Evolutionary conservation across 768 basidiomycete species (phyloP).

Genomic region (Paxillus rubicundulus): DNA sequence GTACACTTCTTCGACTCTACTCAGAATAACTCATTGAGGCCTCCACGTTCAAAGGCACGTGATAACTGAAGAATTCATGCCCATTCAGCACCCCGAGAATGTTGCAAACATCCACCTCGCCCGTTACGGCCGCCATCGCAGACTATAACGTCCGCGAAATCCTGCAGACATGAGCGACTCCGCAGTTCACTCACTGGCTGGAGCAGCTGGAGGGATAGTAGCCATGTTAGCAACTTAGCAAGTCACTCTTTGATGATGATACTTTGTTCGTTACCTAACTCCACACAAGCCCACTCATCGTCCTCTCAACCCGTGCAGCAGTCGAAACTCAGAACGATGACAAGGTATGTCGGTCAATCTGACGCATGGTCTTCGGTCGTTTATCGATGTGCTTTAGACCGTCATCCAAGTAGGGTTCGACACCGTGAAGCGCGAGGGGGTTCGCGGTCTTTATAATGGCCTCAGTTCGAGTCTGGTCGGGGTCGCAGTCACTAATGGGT

Average conservation of each 20-base stretch:
- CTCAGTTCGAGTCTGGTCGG: constrained; percentile 82
- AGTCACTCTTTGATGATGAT: constrained; percentile 23
- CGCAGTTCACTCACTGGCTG: constrained; percentile 81
- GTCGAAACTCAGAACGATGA: constrained; percentile 79
- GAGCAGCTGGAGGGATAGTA: constrained; percentile 84
- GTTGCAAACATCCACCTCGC: background rate
- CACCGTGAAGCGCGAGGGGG: constrained; percentile 81
- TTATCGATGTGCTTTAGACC: constrained; percentile 41
- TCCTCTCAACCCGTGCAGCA: constrained; percentile 90
- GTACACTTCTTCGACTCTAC: too few species aligned
- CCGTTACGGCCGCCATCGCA: background rate
- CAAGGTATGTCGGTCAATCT: constrained; percentile 47
- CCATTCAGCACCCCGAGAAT: background rate
- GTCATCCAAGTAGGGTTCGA: constrained; percentile 65
- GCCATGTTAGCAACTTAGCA: constrained; percentile 93
- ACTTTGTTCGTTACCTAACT: constrained; percentile 2
- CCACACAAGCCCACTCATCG: constrained; percentile 74
- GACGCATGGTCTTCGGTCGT: background rate
- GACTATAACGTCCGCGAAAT: background rate
- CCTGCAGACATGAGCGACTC: constrained; percentile 62
- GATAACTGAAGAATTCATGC: too few species aligned
- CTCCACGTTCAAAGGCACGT: too few species aligned
- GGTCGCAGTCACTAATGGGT: constrained; percentile 93
- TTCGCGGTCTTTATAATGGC: constrained; percentile 83
- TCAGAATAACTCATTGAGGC: too few species aligned